phyloP scores from a whole-genome alignment of 805 yeast genomes.

The Suhomyces faveliae region DNA sequence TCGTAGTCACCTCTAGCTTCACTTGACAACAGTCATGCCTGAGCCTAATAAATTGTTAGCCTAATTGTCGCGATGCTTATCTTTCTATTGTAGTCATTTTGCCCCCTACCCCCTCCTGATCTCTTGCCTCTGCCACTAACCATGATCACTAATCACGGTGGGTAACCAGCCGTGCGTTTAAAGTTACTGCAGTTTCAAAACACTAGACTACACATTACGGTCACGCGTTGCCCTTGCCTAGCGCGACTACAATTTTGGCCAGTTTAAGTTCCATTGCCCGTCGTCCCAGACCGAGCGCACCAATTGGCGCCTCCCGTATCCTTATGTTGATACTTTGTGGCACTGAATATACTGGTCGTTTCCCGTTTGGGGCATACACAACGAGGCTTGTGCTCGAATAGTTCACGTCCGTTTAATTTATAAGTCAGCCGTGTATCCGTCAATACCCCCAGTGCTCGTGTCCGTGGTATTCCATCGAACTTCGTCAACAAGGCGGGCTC shows the following conservation, averaged over 20 bases:
- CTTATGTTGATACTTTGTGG: neutral
- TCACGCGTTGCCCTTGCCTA: neutral
- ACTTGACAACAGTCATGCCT: neutral
- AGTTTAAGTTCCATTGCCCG: neutral
- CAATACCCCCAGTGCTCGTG: neutral
- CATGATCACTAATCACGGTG: neutral
- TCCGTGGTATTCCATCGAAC: neutral
- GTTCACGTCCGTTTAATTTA: neutral
- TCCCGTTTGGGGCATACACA: neutral
- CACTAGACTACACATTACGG: neutral
- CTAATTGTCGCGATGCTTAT: neutral
- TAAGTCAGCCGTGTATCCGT: constrained; percentile 1
- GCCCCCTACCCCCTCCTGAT: neutral
- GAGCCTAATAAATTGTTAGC: too few species aligned
- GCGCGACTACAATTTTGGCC: neutral
- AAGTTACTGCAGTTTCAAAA: neutral
- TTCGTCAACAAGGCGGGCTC: neutral
- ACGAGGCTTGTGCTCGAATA: neutral
- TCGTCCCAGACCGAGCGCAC: neutral
- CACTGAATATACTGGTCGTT: neutral
- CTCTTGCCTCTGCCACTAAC: neutral
- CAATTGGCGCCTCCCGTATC: neutral
- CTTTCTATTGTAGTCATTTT: neutral
- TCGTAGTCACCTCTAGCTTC: neutral
- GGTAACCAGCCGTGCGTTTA: neutral